A percentile compares a stretch with the other conserved stretches of the same genome.
Evolutionary conservation across 2,329 filamentous ascomycete species (phyloP).

Genomic region (Aureobasidium sp.): DNA sequence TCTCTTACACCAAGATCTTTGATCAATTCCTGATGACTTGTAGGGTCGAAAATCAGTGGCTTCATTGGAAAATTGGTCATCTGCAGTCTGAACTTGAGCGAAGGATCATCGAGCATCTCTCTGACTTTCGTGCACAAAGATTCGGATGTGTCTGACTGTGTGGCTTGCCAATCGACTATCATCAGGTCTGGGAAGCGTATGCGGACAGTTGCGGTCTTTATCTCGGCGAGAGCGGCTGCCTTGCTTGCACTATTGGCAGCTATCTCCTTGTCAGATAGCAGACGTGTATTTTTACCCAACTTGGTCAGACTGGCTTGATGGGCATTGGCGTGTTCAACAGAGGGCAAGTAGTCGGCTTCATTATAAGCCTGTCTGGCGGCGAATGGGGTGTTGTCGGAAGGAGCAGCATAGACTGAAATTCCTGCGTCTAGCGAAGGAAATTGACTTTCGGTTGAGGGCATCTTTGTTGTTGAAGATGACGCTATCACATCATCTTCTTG

Average conservation of each 20-base stretch:
- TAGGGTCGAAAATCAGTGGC: conserved; percentile 34
- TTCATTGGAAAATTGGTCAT: conserved; percentile 51
- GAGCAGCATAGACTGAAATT: conserved; percentile 62
- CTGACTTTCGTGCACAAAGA: conserved; percentile 70
- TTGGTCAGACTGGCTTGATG: conserved; percentile 62
- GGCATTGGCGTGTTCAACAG: conserved; percentile 65
- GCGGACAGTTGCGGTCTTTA: conserved; percentile 65
- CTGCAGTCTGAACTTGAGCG: conserved; percentile 65
- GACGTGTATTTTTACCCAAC: conserved; percentile 62
- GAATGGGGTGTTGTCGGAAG: conserved; percentile 64
- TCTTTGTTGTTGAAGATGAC: conserved; percentile 23
- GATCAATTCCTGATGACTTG: conserved; percentile 52
- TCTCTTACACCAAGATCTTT: conserved; percentile 63
- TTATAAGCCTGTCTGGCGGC: conserved; percentile 61
- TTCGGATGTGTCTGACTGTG: conserved; percentile 59
- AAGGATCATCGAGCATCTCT: conserved; percentile 55
- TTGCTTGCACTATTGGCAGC: conserved; percentile 61
- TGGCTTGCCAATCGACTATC: conserved; percentile 65
- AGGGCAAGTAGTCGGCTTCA: conserved; percentile 70
- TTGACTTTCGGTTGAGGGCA: conserved; percentile 16
- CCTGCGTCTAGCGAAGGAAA: conserved; percentile 15
- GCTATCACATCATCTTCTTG: conserved; percentile 24
- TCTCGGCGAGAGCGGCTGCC: conserved; percentile 56
- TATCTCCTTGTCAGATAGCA: conserved; percentile 77
- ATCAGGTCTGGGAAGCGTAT: conserved; percentile 85